Percentiles rank a stretch among this genome's conserved stretches.
phyloP scores from a whole-genome alignment of 768 basidiomycete genomes.

The Amanita brunnescens region DNA sequence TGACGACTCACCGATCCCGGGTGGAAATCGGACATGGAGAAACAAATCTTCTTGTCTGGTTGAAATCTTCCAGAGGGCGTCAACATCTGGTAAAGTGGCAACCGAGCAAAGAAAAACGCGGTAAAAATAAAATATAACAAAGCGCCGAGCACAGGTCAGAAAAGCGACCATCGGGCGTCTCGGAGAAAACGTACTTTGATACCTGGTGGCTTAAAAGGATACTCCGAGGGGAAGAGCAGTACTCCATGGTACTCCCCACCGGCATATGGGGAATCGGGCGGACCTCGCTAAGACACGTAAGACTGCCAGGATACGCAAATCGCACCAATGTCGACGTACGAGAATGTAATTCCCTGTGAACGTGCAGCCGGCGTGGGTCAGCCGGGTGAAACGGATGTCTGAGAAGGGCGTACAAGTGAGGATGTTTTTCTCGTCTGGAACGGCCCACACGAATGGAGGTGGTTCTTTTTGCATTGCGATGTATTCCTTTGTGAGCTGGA shows the following conservation, averaged over 20 bases:
- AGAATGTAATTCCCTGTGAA: conserved; percentile 87
- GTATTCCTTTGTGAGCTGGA: conserved; percentile 80
- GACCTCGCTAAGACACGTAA: conserved; percentile 59
- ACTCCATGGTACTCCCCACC: conserved; percentile 95
- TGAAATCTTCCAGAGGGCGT: conserved; percentile 88
- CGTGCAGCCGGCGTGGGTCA: conserved; percentile 1
- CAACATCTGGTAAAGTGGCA: conserved; percentile 53
- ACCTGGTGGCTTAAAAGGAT: conserved; percentile 94
- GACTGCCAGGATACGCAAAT: conserved; percentile 10
- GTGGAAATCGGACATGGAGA: conserved; percentile 96
- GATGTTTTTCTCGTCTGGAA: conserved; percentile 97
- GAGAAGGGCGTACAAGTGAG: conserved; percentile 64
- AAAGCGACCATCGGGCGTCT: background rate
- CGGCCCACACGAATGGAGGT: conserved; percentile 93
- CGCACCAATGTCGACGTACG: conserved; percentile 31
- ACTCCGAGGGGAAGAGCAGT: conserved; percentile 88
- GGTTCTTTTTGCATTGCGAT: conserved; percentile 87
- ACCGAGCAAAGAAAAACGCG: background rate
- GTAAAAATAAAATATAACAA: background rate
- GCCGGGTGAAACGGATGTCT: background rate
- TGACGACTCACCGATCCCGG: conserved; percentile 69
- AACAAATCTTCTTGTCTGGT: conserved; percentile 93
- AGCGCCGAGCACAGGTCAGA: background rate
- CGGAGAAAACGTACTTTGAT: conserved; percentile 63
- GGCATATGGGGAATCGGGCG: conserved; percentile 83